Evolutionary conservation across 2,329 filamentous ascomycete species (phyloP), one percentile per base, ranked within the genome.

Genomic region (Alternaria angustiovoidea): DNA sequence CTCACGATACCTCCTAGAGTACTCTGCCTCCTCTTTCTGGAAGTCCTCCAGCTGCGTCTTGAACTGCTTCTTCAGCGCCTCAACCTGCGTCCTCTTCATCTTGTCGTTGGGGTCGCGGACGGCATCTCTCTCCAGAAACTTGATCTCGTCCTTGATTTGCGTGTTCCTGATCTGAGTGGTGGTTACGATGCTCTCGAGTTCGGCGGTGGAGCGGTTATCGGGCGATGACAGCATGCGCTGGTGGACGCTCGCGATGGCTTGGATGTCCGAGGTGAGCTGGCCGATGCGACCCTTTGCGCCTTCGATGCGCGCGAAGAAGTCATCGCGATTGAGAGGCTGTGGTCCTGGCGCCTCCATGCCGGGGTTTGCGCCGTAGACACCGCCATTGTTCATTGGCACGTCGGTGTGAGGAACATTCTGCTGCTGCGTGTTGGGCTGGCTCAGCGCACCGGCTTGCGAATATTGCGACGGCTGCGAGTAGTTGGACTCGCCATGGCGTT

Each of bases 141-240:
- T 91, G 82, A 94, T 91, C 80, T 91, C 88, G 74, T 92, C 89
- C 75, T 91, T 89, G 82, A 94, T 92, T 65, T 86, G 83, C n/a
- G 86, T 88, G 41, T 60, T 60, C 53, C 57, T 36, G 39, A 60
- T 57, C 65, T 86, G 83, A n/a, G 86, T 88, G 80, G 91, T 93
- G 72, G 88, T 83, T 57, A 92, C 86, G 54, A 90, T 83, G 69
- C 85, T 83, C 78, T 94, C 89, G 24, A 92, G 84, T 78, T 88
- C 86, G 49, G 76, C 75, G 1, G 83, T 83, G 11, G 81, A 74
- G 63, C 70, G 62, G 66, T 74, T 77, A 76, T 92, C 90, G 58
- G 88, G 84, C 62, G 88, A 89, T 6, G 86, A 84, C 28, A 94
- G 85, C 24, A 89, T 85, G 73, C 89, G 89, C 82, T 92, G 89